Evolutionary conservation across 2,329 filamentous ascomycete genomes (phyloP).

Genomic region (Penicillium olsonii): DNA sequence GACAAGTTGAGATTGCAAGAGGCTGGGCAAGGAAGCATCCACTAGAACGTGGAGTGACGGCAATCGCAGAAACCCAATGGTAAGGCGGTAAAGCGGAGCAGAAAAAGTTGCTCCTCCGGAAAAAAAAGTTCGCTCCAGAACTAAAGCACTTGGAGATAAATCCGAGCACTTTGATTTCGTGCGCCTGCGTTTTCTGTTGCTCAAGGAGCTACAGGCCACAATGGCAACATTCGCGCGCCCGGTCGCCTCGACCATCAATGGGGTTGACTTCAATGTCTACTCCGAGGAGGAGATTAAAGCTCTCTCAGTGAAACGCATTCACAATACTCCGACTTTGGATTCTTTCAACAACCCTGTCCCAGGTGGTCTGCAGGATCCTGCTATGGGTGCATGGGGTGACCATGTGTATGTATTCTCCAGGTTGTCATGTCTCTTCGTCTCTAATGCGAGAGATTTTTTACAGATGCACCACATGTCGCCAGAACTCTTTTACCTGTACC

Average conservation of each 20-base stretch:
- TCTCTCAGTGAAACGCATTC: conserved; percentile 90
- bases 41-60: not conserved
- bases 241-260: conserved; percentile 77
- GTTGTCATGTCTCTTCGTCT: conserved; percentile 8
- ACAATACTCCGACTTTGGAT: conserved; percentile 93
- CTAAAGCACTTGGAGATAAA: conserved; percentile 30
- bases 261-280: conserved; percentile 87
- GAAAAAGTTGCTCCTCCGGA: conserved; percentile 31
- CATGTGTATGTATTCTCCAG: conserved; percentile 62
- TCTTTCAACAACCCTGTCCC: conserved; percentile 84
- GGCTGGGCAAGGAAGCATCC: not conserved
- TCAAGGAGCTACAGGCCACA: conserved; percentile 36
- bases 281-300: conserved; percentile 78
- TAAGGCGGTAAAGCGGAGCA: conserved; percentile 37
- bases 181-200: conserved; percentile 37
- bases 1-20: not conserved
- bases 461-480: conserved; percentile 90
- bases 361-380: conserved; percentile 88
- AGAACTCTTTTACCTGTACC: conserved; percentile 78
- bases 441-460: conserved; percentile 14
- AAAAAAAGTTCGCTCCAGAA: conserved; percentile 36
- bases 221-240: conserved; percentile 65
- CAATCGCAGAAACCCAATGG: conserved; percentile 16
- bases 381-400: conserved; percentile 86
- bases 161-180: conserved; percentile 30